Percentiles rank a stretch among this genome's conserved stretches.
Evolutionary conservation across 768 basidiomycete genomes (phyloP).

Genomic region (Dioszegia crocea): DNA sequence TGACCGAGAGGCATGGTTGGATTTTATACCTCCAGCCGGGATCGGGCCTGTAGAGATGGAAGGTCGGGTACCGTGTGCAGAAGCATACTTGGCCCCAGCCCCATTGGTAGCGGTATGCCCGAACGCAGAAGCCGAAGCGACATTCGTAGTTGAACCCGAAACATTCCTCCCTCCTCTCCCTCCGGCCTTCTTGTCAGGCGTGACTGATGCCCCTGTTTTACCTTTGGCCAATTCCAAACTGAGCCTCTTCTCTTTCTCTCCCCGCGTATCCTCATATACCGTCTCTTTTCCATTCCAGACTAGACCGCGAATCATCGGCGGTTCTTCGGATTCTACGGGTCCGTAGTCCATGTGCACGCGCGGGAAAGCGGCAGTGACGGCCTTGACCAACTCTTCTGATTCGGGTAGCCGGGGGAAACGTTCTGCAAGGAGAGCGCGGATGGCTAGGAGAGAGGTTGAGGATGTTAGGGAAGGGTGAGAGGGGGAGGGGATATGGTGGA

Average conservation of each 20-base stretch:
- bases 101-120: not conserved
- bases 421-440: conserved; percentile 34
- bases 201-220: not conserved
- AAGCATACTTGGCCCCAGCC: not conserved
- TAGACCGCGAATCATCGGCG: conserved; percentile 34
- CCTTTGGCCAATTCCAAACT: not conserved
- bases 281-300: conserved; percentile 34
- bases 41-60: not conserved
- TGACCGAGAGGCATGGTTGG: not conserved
- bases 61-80: not conserved
- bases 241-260: not conserved
- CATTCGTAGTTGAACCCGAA: not conserved
- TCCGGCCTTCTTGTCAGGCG: not conserved
- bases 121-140: not conserved
- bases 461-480: conserved; percentile 21
- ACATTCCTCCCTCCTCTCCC: not conserved
- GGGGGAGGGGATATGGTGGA: conserved; percentile 34
- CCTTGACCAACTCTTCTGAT: conserved; percentile 33
- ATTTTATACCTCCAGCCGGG: not conserved
- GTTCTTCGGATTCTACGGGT: conserved; percentile 24
- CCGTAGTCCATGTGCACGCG: conserved; percentile 32
- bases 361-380: conserved; percentile 38
- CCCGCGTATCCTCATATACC: conserved; percentile 5
- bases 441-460: conserved; percentile 35
- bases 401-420: conserved; percentile 40